Evolutionary conservation across 495 filamentous ascomycete species (phyloP), one percentile per base, ranked within the genome.

Genomic region (Glarea lozoyensis): DNA sequence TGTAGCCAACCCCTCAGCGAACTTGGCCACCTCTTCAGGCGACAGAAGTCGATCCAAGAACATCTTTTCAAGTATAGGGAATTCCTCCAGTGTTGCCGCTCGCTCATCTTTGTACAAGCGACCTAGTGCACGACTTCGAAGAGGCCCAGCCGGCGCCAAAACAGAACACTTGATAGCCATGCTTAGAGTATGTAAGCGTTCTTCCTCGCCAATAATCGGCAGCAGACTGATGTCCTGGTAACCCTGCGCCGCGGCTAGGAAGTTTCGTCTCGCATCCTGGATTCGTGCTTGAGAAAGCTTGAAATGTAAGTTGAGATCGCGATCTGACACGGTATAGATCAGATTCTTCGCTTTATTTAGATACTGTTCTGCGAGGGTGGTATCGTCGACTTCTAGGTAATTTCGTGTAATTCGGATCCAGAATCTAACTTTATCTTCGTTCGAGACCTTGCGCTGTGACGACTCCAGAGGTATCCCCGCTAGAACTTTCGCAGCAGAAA

Each of bases 101-200:
- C 92, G 78, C 35, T 97, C 93, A 56, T 98, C 92, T 60, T 95
- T 96, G 71, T 95, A 96, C 5, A 98, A 67, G 42, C 80, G 80
- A 2, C 79, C 84, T 6, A 98, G 70, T 6, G 75, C 75, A 9
- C 86, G 73, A 40, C 84, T 87, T 12, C 92, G 84, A 50, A 80
- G 68, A 0, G 92, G 92, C 0, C 92, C 92, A 3, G 92, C 92
- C 0, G 89, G 89, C 0, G 88, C 90, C 10, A 98, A 76, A 17
- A 98, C 82, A n/a, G 89, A 92, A 55, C 89, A 95, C 35, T 81
- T 85, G 40, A 95, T 89, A n/a, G 93, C 86, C 50, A 85, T 85
- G 39, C 78, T 77, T 2, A 98, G 73, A 13, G 88, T 86, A 34
- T 86, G 83, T 42, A 94, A 62, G 6, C 88, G 73, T 63, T 88